A percentile compares a stretch with the other conserved stretches of the same genome.
Evolutionary conservation across 345 rosid species (phyloP).

Genomic region (Salix exigua): DNA sequence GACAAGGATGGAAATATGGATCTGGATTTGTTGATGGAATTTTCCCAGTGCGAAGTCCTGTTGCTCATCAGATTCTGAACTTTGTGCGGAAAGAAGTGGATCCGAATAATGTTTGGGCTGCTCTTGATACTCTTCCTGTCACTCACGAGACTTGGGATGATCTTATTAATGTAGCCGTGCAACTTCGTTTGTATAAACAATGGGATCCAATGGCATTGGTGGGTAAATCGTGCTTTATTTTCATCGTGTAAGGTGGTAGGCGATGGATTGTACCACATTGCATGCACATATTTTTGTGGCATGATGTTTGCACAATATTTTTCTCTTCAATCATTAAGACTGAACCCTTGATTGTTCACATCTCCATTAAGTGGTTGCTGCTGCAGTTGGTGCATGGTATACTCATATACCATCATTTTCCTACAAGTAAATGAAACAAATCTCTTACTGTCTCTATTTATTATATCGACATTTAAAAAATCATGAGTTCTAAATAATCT

Average conservation of each 20-base stretch:
- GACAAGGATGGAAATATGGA: constrained; percentile 92
- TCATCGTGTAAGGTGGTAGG: no score
- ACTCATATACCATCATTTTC: no score
- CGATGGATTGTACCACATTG: not conserved
- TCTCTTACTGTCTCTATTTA: not conserved
- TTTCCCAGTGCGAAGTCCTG: no score
- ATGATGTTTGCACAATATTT: no score
- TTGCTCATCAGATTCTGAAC: no score
- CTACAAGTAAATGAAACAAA: not conserved
- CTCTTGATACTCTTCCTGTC: constrained; percentile 59
- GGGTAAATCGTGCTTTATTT: constrained; percentile 7
- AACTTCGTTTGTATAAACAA: constrained; percentile 68
- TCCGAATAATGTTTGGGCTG: constrained; percentile 39
- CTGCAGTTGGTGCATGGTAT: no score
- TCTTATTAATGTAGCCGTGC: constrained; percentile 72
- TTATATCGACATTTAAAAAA: not conserved
- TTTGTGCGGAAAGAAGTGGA: no score
- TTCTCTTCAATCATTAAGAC: no score
- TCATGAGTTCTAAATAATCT: constrained; percentile 15
- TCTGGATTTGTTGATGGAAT: no score
- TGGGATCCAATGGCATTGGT: constrained; percentile 77
- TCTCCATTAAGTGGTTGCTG: no score
- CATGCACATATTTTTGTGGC: not conserved
- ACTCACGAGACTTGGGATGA: constrained; percentile 85
- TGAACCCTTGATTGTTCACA: no score